Conservation (phyloP, 1,284 basidiomycete genomes). For the Tilletia setariae region DNA sequence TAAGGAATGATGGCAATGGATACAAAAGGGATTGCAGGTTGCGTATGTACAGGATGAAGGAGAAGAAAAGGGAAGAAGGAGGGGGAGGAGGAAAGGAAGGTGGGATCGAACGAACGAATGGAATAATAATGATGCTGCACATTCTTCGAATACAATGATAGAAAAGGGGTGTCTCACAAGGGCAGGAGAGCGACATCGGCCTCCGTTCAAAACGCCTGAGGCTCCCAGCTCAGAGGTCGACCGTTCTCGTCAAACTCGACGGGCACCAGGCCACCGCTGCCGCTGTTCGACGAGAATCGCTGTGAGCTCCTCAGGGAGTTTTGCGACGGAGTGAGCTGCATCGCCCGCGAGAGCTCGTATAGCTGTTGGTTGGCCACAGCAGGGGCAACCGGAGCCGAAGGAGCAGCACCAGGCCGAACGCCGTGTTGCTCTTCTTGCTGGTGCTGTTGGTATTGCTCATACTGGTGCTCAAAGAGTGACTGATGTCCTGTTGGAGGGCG, state of each 20-base stretch:
- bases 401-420: too few relatives aligned
- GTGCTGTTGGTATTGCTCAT: neutral
- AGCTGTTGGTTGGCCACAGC: neutral
- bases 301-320: neutral
- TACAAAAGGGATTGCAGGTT: too few relatives aligned
- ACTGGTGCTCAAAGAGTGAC: neutral
- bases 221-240: constrained; percentile 9
- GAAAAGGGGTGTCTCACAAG: too few relatives aligned
- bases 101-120: too few relatives aligned
- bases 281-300: neutral
- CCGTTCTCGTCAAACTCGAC: constrained; percentile 10
- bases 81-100: too few relatives aligned
- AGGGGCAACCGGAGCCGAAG: too few relatives aligned
- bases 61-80: neutral
- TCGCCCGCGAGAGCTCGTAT: constrained; percentile 1
- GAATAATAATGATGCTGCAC: too few relatives aligned
- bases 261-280: neutral
- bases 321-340: constrained; percentile 1
- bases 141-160: too few relatives aligned
- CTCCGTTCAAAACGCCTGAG: constrained; percentile 10
- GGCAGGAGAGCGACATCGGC: too few relatives aligned
- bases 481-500: neutral
- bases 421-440: neutral
- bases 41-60: neutral
- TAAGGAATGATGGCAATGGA: too few relatives aligned